Conservation (phyloP, 345 rosid species). For the Eucalyptus coolabah region DNA sequence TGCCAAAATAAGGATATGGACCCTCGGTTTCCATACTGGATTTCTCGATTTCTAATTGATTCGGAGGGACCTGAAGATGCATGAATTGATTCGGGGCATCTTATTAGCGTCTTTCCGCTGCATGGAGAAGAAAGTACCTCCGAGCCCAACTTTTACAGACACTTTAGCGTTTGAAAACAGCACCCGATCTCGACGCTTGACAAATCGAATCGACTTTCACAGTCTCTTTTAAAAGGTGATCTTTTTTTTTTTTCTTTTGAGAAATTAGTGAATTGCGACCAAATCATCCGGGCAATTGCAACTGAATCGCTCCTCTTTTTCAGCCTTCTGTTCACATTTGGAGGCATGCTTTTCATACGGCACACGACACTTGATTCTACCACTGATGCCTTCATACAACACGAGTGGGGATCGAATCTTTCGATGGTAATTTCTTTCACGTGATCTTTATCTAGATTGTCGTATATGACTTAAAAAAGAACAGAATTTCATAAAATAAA, state of each 20-base stretch:
- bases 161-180: neutral
- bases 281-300: neutral
- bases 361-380: neutral
- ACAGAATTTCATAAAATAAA: neutral
- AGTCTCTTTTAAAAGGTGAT: neutral
- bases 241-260: neutral
- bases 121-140: neutral
- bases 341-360: neutral
- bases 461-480: fast-evolving
- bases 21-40: neutral
- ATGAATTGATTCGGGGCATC: neutral
- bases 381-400: neutral
- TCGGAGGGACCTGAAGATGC: neutral
- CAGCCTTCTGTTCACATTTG: neutral
- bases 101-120: neutral
- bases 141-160: neutral
- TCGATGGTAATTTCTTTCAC: neutral
- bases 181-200: neutral
- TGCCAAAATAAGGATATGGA: neutral
- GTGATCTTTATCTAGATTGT: neutral
- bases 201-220: neutral
- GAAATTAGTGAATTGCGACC: neutral
- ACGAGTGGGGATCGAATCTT: neutral
- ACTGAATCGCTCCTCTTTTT: neutral
- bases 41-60: neutral